Conservation (phyloP, 2,329 filamentous ascomycete genomes). For the Teratosphaeria epicoccoides region DNA sequence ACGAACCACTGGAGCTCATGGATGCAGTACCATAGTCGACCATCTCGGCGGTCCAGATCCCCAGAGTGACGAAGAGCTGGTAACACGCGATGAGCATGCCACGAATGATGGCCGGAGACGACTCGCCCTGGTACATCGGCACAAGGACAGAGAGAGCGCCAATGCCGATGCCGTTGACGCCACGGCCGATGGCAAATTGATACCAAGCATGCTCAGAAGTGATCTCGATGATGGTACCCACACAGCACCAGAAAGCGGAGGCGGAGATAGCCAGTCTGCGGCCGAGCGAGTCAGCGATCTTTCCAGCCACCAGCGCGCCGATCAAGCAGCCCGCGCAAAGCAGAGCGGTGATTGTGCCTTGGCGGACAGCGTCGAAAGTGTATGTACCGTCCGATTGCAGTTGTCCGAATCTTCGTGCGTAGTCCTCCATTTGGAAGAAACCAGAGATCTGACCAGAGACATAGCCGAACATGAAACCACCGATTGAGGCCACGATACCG, state of each 20-base stretch:
- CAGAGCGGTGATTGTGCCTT: conserved; percentile 53
- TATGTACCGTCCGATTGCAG: conserved; percentile 26
- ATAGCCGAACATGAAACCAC: conserved; percentile 46
- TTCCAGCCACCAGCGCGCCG: conserved; percentile 47
- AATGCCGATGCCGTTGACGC: conserved; percentile 56
- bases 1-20: conserved; percentile 40
- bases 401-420: conserved; percentile 42
- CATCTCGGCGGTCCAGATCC: conserved; percentile 44
- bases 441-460: conserved; percentile 51
- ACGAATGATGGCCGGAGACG: conserved; percentile 52
- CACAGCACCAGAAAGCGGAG: conserved; percentile 51
- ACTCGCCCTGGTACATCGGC: conserved; percentile 60
- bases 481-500: conserved; percentile 45
- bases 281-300: conserved; percentile 51
- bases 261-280: conserved; percentile 52
- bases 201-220: conserved; percentile 40
- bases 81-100: conserved; percentile 54
- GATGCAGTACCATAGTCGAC: conserved; percentile 52
- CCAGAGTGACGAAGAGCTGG: conserved; percentile 59
- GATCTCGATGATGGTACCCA: conserved; percentile 36
- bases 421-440: conserved; percentile 52
- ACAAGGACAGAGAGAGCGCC: conserved; percentile 54
- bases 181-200: conserved; percentile 54
- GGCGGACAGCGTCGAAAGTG: conserved; percentile 48
- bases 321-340: conserved; percentile 48